These are phyloP conservation scores for Coprinopsis cinerea DNA, from an alignment of 768 basidiomycete species.

Conservation along the genomic window DNA sequence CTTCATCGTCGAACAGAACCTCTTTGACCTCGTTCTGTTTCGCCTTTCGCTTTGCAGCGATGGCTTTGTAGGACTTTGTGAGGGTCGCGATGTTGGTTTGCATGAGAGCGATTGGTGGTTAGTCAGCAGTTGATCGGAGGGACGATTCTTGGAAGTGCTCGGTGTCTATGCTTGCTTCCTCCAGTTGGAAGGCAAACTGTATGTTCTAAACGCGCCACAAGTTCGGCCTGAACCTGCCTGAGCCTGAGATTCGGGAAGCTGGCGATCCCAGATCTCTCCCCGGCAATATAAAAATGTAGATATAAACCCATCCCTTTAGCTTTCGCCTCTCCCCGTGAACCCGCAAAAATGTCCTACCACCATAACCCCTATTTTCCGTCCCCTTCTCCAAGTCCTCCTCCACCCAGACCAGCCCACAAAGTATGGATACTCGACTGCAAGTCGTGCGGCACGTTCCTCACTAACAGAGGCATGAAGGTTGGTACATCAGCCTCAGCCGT, in stretches of 20 bases:
- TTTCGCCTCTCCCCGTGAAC: not conserved
- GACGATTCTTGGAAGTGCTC: no score
- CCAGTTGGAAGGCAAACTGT: slow-evolving; percentile 2
- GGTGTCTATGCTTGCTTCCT: no score
- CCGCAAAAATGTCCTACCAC: not conserved
- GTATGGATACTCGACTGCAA: slow-evolving; percentile 81
- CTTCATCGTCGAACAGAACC: slow-evolving; percentile 82
- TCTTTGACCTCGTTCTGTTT: slow-evolving; percentile 68
- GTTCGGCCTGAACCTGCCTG: slow-evolving; percentile 3
- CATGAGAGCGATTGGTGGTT: slow-evolving; percentile 19
- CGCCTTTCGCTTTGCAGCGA: slow-evolving; percentile 63
- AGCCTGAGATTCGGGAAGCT: slow-evolving; percentile 8
- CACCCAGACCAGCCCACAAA: slow-evolving; percentile 53
- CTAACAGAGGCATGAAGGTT: slow-evolving; percentile 85
- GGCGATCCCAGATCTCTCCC: slow-evolving; percentile 6
- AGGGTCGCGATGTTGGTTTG: slow-evolving; percentile 38
- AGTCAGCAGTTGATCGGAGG: slow-evolving; percentile 20
- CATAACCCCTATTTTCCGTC: slow-evolving; percentile 36
- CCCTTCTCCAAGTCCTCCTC: slow-evolving; percentile 34
- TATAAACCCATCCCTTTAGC: not conserved
- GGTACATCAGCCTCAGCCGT: slow-evolving; percentile 11
- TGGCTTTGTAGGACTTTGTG: slow-evolving; percentile 55
- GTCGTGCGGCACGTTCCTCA: slow-evolving; percentile 66
- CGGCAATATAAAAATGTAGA: slow-evolving; percentile 7
- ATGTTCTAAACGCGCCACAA: slow-evolving; percentile 7